Base-by-base conservation (phyloP, 2,329 filamentous ascomycete species). In the Samsoniella hepiali region DNA sequence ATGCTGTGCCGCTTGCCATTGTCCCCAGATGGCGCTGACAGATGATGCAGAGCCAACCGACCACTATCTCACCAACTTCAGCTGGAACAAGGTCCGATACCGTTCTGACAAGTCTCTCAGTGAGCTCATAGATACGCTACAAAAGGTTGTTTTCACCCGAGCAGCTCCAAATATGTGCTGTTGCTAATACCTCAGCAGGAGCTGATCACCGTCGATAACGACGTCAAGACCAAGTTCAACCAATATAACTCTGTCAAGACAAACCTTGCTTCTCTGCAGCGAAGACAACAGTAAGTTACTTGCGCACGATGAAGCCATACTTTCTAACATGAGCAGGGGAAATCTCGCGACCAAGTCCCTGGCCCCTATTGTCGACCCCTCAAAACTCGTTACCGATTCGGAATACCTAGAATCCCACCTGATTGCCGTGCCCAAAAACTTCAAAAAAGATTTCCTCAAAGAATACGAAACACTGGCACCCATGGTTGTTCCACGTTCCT, bases 21-120 rank as follows among this genome's bases (percentile, higher is more conserved):
- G 53, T 40, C 65, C 22, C 63, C 63, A 44, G 54, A 63, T 66
- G 40, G 58, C 49, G 27, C 54, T 58, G 51, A 40, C 22, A 6
- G 27, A 36, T n/a, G 34, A 65, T 63, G 42, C 74, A 98, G 94
- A 96, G 77, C 93, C 95, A n/a, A 93, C 94, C 65, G 94, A 97
- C 71, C 90, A 94, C 74, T 99, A 98, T 74, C 81, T 99, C 53
- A 87, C 88, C 72, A 88, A 85, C 62, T 99, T 98, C 77, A 85
- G 87, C 68, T 99, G 95, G 95, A 98, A 98, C 80, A 97, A 95
- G 78, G 91, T 96, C 78, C 95, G 97, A 75, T 99, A 98, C 77
- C 88, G 95, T 71, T 89, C 91, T 66, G 95, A 99, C 77, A 96
- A 94, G 75, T 86, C 94, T 58, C 85, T 99, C 65, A 84, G 87